Conservation (phyloP, 2,329 filamentous ascomycete genomes). For the Ophiosphaerella herpotricha region DNA sequence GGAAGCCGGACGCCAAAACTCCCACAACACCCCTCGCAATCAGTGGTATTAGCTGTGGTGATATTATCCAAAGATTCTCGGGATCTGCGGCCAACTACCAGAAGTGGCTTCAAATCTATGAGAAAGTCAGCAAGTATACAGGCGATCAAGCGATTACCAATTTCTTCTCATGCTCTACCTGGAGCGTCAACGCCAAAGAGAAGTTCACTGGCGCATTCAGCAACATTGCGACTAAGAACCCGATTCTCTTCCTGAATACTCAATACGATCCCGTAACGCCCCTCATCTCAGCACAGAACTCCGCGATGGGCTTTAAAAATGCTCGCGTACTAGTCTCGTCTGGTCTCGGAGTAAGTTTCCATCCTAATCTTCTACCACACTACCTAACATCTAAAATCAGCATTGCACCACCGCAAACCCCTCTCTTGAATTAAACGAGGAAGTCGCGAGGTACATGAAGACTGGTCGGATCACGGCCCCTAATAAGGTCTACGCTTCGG, state of each 20-base stretch:
- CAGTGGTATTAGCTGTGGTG: slow-evolving; percentile 3
- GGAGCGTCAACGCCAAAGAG: slow-evolving; percentile 10
- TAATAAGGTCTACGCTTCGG: neutral
- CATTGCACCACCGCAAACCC: slow-evolving; percentile 2
- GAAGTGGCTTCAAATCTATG: neutral
- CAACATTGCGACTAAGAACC: slow-evolving; percentile 9
- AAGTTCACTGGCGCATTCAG: slow-evolving; percentile 8
- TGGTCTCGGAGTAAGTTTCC: slow-evolving; percentile 2
- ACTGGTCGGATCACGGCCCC: neutral
- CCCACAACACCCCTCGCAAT: neutral
- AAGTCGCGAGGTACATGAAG: slow-evolving; percentile 1
- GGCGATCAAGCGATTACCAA: neutral
- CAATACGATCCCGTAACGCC: slow-evolving; percentile 7
- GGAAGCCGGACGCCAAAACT: neutral
- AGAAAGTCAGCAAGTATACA: slow-evolving; percentile 2
- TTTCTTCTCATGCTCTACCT: slow-evolving; percentile 6
- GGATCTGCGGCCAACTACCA: slow-evolving; percentile 2
- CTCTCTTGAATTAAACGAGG: neutral
- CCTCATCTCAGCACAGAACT: slow-evolving; percentile 4
- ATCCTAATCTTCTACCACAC: neutral
- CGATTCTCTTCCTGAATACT: slow-evolving; percentile 8
- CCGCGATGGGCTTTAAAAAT: neutral
- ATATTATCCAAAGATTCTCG: neutral
- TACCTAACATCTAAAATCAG: neutral
- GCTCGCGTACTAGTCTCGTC: slow-evolving; percentile 1